phyloP scores from a whole-genome alignment of 2,329 filamentous ascomycete genomes.

The Talaromyces rugulosus region DNA sequence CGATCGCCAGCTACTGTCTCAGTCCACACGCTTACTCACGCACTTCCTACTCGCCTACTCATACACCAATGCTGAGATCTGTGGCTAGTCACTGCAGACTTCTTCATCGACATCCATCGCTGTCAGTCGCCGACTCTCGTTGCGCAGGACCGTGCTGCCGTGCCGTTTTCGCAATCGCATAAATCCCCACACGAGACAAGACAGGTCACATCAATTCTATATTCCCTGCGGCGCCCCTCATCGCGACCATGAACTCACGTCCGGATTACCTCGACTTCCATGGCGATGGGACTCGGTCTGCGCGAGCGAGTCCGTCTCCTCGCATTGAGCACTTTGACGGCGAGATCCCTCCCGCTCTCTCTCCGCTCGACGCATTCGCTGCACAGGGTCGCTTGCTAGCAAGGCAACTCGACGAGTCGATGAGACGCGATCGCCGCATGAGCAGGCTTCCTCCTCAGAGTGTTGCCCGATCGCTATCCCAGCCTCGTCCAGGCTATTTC shows the following conservation, averaged over 20 bases:
- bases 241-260: constrained; percentile 7
- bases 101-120: constrained; percentile 1
- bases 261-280: constrained; percentile 6
- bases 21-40: neutral
- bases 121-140: neutral
- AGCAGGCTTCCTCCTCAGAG: constrained; percentile 81
- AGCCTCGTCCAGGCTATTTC: constrained; percentile 75
- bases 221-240: neutral
- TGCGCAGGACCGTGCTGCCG: neutral
- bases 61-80: neutral
- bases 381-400: constrained; percentile 84
- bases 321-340: constrained; percentile 69
- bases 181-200: neutral
- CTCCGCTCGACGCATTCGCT: constrained; percentile 91
- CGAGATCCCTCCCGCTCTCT: constrained; percentile 77
- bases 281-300: constrained; percentile 1
- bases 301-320: constrained; percentile 50
- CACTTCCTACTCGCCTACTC: neutral
- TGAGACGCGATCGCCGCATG: constrained; percentile 69
- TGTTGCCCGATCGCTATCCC: constrained; percentile 74
- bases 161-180: neutral
- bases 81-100: neutral
- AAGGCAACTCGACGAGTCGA: constrained; percentile 76
- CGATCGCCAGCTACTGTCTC: constrained; percentile 6
- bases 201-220: neutral